Percentiles rank a stretch among this genome's conserved stretches.
Evolutionary conservation across 768 basidiomycete species (phyloP).

Genomic region (Xerocomellus amylosporus): DNA sequence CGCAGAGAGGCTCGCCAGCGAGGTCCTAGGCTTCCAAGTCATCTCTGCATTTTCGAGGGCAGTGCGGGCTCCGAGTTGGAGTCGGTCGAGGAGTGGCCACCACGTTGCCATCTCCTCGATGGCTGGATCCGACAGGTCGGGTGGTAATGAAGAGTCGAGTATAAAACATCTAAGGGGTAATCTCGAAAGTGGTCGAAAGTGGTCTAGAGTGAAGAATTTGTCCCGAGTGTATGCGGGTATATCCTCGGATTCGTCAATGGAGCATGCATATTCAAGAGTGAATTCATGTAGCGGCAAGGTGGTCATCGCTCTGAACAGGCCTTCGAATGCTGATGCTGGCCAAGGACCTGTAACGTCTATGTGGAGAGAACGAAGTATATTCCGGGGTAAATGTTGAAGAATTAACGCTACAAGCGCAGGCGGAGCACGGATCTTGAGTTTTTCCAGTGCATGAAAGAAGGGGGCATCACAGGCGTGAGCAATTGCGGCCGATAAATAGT

Average conservation of each 20-base stretch:
- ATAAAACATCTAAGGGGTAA: slow-evolving; percentile 36
- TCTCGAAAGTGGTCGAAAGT: slow-evolving; percentile 35
- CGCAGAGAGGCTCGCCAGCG: slow-evolving; percentile 15
- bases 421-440: slow-evolving; percentile 41
- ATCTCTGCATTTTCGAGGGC: slow-evolving; percentile 24
- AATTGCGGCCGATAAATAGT: slow-evolving; percentile 15
- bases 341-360: slow-evolving; percentile 37
- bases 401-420: slow-evolving; percentile 35
- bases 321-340: slow-evolving; percentile 33
- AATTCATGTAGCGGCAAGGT: slow-evolving; percentile 36
- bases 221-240: slow-evolving; percentile 18
- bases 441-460: slow-evolving; percentile 38
- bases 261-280: slow-evolving; percentile 39
- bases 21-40: slow-evolving; percentile 19
- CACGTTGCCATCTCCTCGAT: slow-evolving; percentile 38
- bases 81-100: slow-evolving; percentile 45
- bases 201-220: slow-evolving; percentile 26
- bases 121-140: slow-evolving; percentile 37
- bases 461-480: neutral
- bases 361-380: slow-evolving; percentile 36
- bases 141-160: slow-evolving; percentile 41
- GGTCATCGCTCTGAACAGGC: slow-evolving; percentile 33
- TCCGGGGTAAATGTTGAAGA: slow-evolving; percentile 32
- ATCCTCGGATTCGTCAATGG: slow-evolving; percentile 33
- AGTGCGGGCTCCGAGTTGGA: slow-evolving; percentile 39